phyloP scores from a whole-genome alignment of 257 asterid species.

The Fraxinus pennsylvanica region DNA sequence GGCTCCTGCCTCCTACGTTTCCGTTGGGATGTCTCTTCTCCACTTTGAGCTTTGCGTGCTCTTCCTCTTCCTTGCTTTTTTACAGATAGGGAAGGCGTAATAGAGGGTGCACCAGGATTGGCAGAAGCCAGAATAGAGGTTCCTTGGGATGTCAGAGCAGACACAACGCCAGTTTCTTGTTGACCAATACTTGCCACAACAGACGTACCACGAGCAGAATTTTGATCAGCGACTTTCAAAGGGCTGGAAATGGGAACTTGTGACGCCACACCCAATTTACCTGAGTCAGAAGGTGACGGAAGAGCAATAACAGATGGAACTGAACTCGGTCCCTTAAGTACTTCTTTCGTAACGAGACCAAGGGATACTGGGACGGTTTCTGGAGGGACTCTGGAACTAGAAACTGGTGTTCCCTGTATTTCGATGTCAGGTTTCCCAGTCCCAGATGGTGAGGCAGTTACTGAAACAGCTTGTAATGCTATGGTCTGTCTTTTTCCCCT shows the following conservation, averaged over 20 bases:
- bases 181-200: constrained; percentile 35
- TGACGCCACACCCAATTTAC: constrained; percentile 31
- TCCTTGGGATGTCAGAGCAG: constrained; percentile 40
- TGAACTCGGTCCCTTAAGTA: constrained; percentile 30
- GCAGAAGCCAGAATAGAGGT: constrained; percentile 37
- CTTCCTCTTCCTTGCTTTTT: constrained; percentile 60
- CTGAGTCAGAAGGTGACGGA: constrained; percentile 38
- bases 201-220: constrained; percentile 33
- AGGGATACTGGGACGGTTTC: constrained; percentile 38
- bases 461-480: constrained; percentile 38
- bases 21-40: constrained; percentile 60
- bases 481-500: constrained; percentile 65
- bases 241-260: constrained; percentile 33
- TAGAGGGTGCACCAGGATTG: constrained; percentile 34
- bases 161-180: constrained; percentile 37
- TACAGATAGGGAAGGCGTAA: constrained; percentile 39
- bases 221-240: constrained; percentile 29
- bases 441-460: constrained; percentile 29
- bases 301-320: constrained; percentile 33
- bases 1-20: constrained; percentile 72
- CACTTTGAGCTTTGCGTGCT: constrained; percentile 58
- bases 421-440: constrained; percentile 32
- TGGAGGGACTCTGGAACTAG: constrained; percentile 29
- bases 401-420: constrained; percentile 38
- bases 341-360: constrained; percentile 34